A percentile compares a stretch with the other conserved stretches of the same genome.
phyloP scores from a whole-genome alignment of 768 basidiomycete species.

The Suillus alpinus region DNA sequence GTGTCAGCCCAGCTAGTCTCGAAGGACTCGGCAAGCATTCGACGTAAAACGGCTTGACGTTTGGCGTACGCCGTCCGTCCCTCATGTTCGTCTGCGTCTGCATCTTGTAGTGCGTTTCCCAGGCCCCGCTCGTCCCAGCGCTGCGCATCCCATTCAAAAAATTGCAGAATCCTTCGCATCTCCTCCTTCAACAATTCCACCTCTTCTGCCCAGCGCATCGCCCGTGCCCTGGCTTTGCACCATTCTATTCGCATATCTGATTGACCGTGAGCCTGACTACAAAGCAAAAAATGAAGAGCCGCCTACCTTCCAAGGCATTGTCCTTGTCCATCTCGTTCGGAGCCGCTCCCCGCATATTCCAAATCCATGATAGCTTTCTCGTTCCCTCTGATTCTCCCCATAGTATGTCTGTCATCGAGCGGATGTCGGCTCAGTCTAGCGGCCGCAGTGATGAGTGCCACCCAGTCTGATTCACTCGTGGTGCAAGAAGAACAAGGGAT shows the following conservation, averaged over 20 bases:
- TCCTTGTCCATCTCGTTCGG: neutral
- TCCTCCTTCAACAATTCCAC: neutral
- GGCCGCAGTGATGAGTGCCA: neutral
- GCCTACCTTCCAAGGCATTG: neutral
- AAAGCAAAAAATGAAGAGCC: neutral
- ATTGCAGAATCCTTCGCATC: neutral
- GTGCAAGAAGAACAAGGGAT: neutral
- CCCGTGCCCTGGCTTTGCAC: neutral
- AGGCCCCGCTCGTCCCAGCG: neutral
- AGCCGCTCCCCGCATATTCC: neutral
- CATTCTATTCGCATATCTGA: neutral
- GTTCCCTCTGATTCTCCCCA: slow-evolving; percentile 7
- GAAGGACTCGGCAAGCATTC: neutral
- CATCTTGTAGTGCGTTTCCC: neutral
- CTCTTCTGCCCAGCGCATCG: neutral
- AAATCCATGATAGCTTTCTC: slow-evolving; percentile 11
- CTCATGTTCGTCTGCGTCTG: neutral
- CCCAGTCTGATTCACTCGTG: neutral
- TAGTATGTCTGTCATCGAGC: neutral
- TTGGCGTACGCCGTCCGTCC: neutral
- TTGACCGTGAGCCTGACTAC: neutral
- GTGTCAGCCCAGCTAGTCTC: neutral
- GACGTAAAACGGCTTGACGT: neutral
- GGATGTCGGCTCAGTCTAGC: slow-evolving; percentile 1
- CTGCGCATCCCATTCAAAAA: neutral